These are phyloP conservation scores for Stachybotrys echinatus DNA, from an alignment of 2,329 filamentous ascomycete genomes.

Conservation along the genomic window DNA sequence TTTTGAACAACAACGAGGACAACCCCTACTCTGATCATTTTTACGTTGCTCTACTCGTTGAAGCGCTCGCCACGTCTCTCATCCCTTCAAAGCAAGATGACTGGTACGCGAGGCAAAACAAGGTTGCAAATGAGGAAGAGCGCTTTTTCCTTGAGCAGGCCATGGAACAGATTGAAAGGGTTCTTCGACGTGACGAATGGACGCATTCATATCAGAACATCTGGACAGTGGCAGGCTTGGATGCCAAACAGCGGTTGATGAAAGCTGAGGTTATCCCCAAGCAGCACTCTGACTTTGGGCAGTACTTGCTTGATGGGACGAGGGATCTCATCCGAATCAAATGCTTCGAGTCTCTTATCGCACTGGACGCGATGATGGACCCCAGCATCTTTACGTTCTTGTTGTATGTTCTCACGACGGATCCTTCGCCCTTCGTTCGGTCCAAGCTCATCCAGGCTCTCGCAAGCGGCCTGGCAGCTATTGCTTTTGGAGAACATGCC, in stretches of 20 bases:
- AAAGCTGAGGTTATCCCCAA: constrained; percentile 55
- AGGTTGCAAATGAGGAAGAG: constrained; percentile 39
- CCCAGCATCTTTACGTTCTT: constrained; percentile 51
- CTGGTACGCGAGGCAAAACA: constrained; percentile 37
- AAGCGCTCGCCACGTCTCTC: constrained; percentile 52
- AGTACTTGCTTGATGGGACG: constrained; percentile 61
- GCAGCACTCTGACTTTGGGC: constrained; percentile 51
- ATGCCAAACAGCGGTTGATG: constrained; percentile 59
- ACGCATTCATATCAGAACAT: constrained; percentile 63
- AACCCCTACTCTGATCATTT: constrained; percentile 86
- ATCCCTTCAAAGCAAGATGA: constrained; percentile 44
- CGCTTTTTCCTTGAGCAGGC: constrained; percentile 46
- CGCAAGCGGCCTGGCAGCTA: constrained; percentile 53
- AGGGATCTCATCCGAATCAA: constrained; percentile 60
- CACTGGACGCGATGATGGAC: constrained; percentile 56
- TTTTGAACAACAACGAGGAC: constrained; percentile 90
- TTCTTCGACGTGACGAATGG: constrained; percentile 64
- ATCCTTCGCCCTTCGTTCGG: constrained; percentile 59
- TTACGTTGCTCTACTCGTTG: constrained; percentile 78
- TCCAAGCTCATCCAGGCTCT: constrained; percentile 55
- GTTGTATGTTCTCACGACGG: constrained; percentile 53
- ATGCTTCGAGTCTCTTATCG: constrained; percentile 58
- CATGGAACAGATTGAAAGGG: constrained; percentile 60
- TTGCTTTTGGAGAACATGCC: constrained; percentile 58
- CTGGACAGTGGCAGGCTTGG: constrained; percentile 57